A percentile compares a stretch with the other conserved stretches of the same genome.
Evolutionary conservation across 2,329 filamentous ascomycete genomes (phyloP).

Genomic region (Dryadomyces sulphureus): DNA sequence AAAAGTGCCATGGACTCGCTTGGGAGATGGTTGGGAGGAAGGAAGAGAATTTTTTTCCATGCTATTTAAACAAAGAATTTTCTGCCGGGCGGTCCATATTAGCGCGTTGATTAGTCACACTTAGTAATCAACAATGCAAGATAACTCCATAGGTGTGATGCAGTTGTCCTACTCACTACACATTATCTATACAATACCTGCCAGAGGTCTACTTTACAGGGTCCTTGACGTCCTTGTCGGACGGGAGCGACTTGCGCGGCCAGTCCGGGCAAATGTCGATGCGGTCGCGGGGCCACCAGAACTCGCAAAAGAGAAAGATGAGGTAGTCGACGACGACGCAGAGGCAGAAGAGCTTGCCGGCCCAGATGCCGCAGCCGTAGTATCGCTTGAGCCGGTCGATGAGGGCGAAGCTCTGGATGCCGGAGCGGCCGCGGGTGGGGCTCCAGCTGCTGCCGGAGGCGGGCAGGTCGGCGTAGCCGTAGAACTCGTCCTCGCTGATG

Average conservation of each 20-base stretch:
- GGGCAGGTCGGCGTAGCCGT: constrained; percentile 58
- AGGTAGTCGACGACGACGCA: constrained; percentile 91
- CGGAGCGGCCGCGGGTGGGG: constrained; percentile 51
- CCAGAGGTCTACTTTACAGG: not conserved
- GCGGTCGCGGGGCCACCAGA: constrained; percentile 66
- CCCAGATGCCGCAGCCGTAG: constrained; percentile 97
- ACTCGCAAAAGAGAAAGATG: constrained; percentile 75
- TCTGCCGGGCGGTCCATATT: not conserved
- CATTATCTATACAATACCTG: not conserved
- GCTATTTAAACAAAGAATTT: not conserved
- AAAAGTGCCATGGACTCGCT: too few species aligned
- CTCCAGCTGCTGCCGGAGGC: constrained; percentile 38
- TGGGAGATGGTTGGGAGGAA: not conserved
- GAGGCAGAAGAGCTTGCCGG: constrained; percentile 90
- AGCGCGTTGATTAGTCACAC: not conserved
- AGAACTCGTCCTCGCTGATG: constrained; percentile 78
- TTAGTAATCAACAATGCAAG: not conserved
- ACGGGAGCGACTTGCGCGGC: constrained; percentile 54
- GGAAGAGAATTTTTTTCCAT: not conserved
- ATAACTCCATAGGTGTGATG: not conserved
- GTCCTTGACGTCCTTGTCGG: constrained; percentile 15
- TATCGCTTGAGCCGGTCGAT: constrained; percentile 93
- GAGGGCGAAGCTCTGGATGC: constrained; percentile 73
- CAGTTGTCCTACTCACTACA: not conserved
- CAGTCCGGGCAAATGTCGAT: constrained; percentile 88